Percentiles rank a stretch among this genome's conserved stretches.
phyloP scores from a whole-genome alignment of 495 filamentous ascomycete species.

The Talaromyces wortmannii region DNA sequence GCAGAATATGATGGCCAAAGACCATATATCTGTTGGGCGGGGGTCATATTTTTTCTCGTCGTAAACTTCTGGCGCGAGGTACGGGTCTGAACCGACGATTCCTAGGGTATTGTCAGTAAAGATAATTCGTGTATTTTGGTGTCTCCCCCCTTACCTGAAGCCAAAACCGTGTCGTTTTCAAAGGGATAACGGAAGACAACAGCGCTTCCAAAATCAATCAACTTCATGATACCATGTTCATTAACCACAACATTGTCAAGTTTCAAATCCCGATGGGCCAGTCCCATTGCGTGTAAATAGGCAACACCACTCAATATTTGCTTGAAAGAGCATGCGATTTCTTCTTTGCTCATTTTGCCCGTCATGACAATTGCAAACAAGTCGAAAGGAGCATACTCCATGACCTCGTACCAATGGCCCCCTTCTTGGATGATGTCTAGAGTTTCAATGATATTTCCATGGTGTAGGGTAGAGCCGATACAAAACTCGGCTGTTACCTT shows the following conservation, averaged over 20 bases:
- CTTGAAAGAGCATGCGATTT: constrained; percentile 83
- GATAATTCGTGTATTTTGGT: not conserved
- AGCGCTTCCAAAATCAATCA: constrained; percentile 98
- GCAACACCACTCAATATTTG: constrained; percentile 95
- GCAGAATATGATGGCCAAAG: constrained; percentile 95
- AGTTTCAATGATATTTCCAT: constrained; percentile 98
- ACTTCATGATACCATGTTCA: constrained; percentile 97
- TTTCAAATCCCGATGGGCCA: constrained; percentile 95
- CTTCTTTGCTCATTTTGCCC: constrained; percentile 90
- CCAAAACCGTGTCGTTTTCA: constrained; percentile 81
- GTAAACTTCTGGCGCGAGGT: constrained; percentile 95
- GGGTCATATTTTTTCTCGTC: constrained; percentile 93
- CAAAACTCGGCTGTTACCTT: constrained; percentile 99
- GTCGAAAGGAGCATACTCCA: constrained; percentile 98
- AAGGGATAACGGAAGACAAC: constrained; percentile 97
- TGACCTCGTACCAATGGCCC: constrained; percentile 95
- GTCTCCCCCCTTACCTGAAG: constrained; percentile 60
- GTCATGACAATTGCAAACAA: constrained; percentile 99
- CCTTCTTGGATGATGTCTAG: constrained; percentile 96
- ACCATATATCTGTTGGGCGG: constrained; percentile 93
- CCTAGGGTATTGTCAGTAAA: constrained; percentile 43
- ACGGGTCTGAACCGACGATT: constrained; percentile 96
- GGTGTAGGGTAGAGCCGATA: constrained; percentile 92
- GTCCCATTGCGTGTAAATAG: constrained; percentile 94
- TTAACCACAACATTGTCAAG: constrained; percentile 98